Percentiles rank a stretch among this genome's conserved stretches.
phyloP scores from a whole-genome alignment of 257 asterid genomes.

The Echites panduratus region DNA sequence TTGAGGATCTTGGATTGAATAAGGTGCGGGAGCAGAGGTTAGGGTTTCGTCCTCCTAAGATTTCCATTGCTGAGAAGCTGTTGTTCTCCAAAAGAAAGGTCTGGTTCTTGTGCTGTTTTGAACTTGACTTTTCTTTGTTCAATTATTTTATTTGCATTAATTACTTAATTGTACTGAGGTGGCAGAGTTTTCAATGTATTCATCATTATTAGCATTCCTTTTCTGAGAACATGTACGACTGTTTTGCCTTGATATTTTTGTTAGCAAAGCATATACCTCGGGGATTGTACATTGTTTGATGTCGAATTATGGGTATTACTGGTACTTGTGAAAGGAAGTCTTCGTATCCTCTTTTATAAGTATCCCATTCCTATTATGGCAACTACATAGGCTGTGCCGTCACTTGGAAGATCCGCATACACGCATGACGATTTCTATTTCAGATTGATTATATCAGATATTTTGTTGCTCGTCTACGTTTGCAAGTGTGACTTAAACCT shows the following conservation, averaged over 20 bases:
- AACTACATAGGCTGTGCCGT: background rate
- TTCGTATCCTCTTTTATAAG: background rate
- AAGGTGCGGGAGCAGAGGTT: constrained; percentile 61
- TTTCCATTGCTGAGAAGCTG: constrained; percentile 76
- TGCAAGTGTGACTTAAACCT: background rate
- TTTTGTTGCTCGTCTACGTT: background rate
- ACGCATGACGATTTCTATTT: background rate
- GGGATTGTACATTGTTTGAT: background rate
- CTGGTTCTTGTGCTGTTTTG: constrained; percentile 15
- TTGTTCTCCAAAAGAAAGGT: constrained; percentile 74
- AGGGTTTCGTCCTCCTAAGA: constrained; percentile 68
- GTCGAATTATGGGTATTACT: background rate
- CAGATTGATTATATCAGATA: background rate
- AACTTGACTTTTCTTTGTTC: constrained; percentile 1
- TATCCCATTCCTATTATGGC: background rate
- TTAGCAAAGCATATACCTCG: background rate
- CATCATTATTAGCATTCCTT: too few species aligned
- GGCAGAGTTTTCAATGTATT: background rate
- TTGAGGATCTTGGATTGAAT: constrained; percentile 88
- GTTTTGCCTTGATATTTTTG: background rate
- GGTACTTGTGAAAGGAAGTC: too few species aligned
- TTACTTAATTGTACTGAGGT: background rate
- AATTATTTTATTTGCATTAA: background rate
- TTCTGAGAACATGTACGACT: background rate
- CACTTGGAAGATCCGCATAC: background rate